Percentiles rank a stretch among this genome's conserved stretches.
These are phyloP conservation scores for Rhododendron henanense DNA, from an alignment of 148 eudicot species.

Conservation along the genomic window DNA sequence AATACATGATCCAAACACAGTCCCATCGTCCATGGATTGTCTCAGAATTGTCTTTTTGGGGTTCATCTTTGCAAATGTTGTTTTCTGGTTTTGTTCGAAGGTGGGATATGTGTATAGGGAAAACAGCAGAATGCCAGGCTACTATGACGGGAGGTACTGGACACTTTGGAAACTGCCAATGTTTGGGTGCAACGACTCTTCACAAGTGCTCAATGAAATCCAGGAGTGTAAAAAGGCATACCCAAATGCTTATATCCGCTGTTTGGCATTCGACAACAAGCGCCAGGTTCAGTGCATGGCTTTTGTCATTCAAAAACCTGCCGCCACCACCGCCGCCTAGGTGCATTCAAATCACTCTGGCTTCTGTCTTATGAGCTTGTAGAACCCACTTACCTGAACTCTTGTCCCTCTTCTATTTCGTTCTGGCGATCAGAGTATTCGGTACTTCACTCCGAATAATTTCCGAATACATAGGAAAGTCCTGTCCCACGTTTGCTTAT, in stretches of 20 bases:
- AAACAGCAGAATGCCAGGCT: slow-evolving; percentile 31
- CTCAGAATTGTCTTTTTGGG: not conserved
- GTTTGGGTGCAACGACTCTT: slow-evolving; percentile 43
- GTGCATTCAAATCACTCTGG: not conserved
- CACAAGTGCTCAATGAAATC: slow-evolving; percentile 42
- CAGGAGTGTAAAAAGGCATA: slow-evolving; percentile 36
- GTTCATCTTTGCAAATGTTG: not conserved
- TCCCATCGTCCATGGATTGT: not conserved
- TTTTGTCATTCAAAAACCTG: slow-evolving; percentile 40
- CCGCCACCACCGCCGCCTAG: not conserved
- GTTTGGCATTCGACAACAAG: slow-evolving; percentile 44
- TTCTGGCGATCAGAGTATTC: not conserved
- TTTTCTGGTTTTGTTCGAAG: slow-evolving; percentile 4
- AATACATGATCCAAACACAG: not conserved
- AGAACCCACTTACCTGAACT: not conserved
- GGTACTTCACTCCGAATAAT: not conserved
- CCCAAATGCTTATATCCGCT: slow-evolving; percentile 46
- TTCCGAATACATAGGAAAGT: not conserved
- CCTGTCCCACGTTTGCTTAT: not conserved
- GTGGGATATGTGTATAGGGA: slow-evolving; percentile 26
- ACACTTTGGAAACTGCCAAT: slow-evolving; percentile 49
- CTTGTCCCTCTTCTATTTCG: not conserved
- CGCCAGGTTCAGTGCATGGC: slow-evolving; percentile 42
- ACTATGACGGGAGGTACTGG: slow-evolving; percentile 49
- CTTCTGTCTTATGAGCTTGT: not conserved